A percentile compares a stretch with the other conserved stretches of the same genome.
These are phyloP conservation scores for Ambrosiella xylebori DNA, from an alignment of 2,329 filamentous ascomycete species.

Conservation along the genomic window DNA sequence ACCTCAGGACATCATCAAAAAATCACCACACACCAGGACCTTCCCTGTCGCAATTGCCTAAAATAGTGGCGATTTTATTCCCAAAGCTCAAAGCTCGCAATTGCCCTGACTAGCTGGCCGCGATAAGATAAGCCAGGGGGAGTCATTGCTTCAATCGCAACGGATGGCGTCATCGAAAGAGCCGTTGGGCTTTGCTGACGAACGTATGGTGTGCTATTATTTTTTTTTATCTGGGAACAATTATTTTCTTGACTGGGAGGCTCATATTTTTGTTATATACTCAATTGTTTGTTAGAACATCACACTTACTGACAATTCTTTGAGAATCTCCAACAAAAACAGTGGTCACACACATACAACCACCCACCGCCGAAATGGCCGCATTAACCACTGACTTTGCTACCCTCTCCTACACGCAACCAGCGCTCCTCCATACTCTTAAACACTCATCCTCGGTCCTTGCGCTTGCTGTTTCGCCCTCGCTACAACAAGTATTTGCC, in stretches of 20 bases:
- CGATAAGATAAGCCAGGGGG: neutral
- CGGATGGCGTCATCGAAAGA: neutral
- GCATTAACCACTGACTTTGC: neutral
- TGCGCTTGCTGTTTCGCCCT: slow-evolving; percentile 61
- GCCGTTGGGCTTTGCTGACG: neutral
- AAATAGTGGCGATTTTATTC: neutral
- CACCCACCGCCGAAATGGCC: neutral
- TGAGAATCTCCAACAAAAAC: neutral
- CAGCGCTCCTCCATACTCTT: slow-evolving; percentile 50
- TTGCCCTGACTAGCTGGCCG: neutral
- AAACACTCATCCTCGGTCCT: slow-evolving; percentile 66
- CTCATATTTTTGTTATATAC: too few relatives aligned
- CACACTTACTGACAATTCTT: neutral
- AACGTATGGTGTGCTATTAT: too few relatives aligned
- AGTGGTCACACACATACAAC: neutral
- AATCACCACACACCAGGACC: neutral
- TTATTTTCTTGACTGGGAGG: too few relatives aligned
- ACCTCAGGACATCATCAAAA: too few relatives aligned
- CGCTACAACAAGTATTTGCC: slow-evolving; percentile 68
- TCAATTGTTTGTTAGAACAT: too few relatives aligned
- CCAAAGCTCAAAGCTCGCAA: too few relatives aligned
- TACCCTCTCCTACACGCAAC: slow-evolving; percentile 2
- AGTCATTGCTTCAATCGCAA: neutral
- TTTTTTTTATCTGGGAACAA: too few relatives aligned
- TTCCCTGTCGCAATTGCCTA: neutral